Evolutionary conservation across 1,139 yeast genomes (phyloP).

Genomic region (Yamadazyma jaroonii): DNA sequence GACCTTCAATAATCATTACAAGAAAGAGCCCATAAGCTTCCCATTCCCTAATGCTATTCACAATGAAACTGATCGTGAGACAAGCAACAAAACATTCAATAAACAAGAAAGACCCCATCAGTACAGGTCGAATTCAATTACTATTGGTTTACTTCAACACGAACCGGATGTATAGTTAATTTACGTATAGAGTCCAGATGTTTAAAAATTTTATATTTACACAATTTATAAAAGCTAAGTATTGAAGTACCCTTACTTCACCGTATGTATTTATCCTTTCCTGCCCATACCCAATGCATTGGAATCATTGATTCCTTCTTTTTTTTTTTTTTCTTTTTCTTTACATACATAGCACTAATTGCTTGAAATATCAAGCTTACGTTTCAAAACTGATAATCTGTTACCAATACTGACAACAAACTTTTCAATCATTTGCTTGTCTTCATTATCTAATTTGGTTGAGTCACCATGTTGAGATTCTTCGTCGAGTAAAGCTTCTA

Average conservation of each 20-base stretch:
- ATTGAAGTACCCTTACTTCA: constrained; percentile 5
- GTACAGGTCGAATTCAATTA: constrained; percentile 41
- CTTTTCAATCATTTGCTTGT: constrained; percentile 69
- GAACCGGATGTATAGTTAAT: constrained; percentile 2
- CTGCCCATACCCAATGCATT: constrained; percentile 7
- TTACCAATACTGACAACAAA: constrained; percentile 73
- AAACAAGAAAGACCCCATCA: constrained; percentile 26
- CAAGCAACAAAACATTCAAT: constrained; percentile 19
- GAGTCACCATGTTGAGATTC: constrained; percentile 30
- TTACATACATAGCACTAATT: not conserved
- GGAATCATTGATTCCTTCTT: constrained; percentile 3
- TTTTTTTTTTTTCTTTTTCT: constrained; percentile 7
- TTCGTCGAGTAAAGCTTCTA: constrained; percentile 75
- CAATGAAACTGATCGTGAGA: constrained; percentile 33
- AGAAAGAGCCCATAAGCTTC: constrained; percentile 35
- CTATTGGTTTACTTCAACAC: constrained; percentile 41
- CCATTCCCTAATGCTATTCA: constrained; percentile 45
- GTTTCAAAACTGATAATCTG: constrained; percentile 58
- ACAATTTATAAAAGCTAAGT: constrained; percentile 3
- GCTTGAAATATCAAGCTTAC: constrained; percentile 20
- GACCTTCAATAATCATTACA: constrained; percentile 46
- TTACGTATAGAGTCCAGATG: not conserved
- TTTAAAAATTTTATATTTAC: constrained; percentile 2
- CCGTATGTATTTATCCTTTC: constrained; percentile 2
- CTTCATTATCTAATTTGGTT: constrained; percentile 60